phyloP scores from a whole-genome alignment of 441 rosid species.

The Arabidopsis lyrata region DNA sequence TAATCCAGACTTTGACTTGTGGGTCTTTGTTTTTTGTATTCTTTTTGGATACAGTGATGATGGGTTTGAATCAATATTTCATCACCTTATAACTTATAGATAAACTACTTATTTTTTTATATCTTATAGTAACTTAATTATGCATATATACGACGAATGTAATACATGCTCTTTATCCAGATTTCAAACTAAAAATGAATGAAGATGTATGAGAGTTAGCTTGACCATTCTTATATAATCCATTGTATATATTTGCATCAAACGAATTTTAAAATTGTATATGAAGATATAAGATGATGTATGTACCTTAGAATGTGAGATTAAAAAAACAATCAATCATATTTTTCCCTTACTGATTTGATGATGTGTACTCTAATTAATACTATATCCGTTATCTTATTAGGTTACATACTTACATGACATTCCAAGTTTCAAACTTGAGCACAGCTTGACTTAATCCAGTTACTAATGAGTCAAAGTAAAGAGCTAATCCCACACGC shows the following conservation, averaged over 20 bases:
- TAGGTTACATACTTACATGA: not conserved
- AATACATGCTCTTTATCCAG: not conserved
- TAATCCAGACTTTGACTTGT: constrained; percentile 35
- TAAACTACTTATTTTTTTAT: not conserved
- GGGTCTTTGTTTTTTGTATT: constrained; percentile 36
- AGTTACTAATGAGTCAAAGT: no score
- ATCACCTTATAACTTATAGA: not conserved
- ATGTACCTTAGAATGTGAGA: not conserved
- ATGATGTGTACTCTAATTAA: no score
- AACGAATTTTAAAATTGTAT: not conserved
- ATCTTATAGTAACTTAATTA: no score
- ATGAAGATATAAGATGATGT: not conserved
- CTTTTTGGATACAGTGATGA: constrained; percentile 30
- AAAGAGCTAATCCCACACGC: no score
- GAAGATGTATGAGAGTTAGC: not conserved
- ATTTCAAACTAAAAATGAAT: not conserved
- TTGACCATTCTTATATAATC: not conserved
- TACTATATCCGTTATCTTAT: no score
- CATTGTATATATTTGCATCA: not conserved
- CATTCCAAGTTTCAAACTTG: no score
- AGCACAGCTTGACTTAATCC: no score
- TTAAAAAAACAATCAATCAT: not conserved
- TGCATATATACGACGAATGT: constrained; percentile 11
- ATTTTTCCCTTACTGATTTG: not conserved
- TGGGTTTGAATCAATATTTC: constrained; percentile 7